Percentiles rank a stretch among this genome's conserved stretches.
Evolutionary conservation across 441 rosid species (phyloP).

Genomic region (Dalechampia spathulata): DNA sequence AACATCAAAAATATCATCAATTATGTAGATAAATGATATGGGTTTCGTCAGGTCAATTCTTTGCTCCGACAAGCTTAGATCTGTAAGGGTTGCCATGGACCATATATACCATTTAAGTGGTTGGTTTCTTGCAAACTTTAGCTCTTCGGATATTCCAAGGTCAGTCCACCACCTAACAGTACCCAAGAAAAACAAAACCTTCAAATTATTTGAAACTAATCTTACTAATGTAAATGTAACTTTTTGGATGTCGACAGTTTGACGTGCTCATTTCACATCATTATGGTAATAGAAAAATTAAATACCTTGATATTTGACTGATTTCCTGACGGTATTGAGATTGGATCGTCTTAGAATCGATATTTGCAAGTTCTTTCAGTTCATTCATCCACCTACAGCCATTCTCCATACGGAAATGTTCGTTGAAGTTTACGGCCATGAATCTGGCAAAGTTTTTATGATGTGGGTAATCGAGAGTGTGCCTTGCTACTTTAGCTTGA

Average conservation of each 20-base stretch:
- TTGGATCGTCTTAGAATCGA: constrained; percentile 23
- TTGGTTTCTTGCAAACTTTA: constrained; percentile 42
- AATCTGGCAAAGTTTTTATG: constrained; percentile 43
- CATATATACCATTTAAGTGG: constrained; percentile 57
- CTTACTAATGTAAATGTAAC: neutral
- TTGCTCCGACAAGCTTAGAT: constrained; percentile 36
- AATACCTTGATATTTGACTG: constrained; percentile 22
- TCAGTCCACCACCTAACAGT: constrained; percentile 61
- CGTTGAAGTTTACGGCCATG: constrained; percentile 17
- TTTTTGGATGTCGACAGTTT: neutral
- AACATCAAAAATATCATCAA: constrained; percentile 56
- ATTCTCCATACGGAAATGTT: neutral
- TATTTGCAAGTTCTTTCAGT: constrained; percentile 31
- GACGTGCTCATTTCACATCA: no score
- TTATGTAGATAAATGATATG: constrained; percentile 38
- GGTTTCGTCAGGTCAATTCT: constrained; percentile 47
- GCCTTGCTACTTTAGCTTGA: constrained; percentile 13
- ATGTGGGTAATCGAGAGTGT: constrained; percentile 30
- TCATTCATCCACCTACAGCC: constrained; percentile 20
- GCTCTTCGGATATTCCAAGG: constrained; percentile 32
- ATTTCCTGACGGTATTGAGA: constrained; percentile 33
- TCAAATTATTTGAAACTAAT: no score
- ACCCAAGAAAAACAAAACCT: neutral
- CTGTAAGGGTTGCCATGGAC: constrained; percentile 38
- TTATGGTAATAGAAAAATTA: no score